Percentiles rank a stretch among this genome's conserved stretches.
phyloP scores from a whole-genome alignment of 805 yeast species.

The Grigorovia humatica region DNA sequence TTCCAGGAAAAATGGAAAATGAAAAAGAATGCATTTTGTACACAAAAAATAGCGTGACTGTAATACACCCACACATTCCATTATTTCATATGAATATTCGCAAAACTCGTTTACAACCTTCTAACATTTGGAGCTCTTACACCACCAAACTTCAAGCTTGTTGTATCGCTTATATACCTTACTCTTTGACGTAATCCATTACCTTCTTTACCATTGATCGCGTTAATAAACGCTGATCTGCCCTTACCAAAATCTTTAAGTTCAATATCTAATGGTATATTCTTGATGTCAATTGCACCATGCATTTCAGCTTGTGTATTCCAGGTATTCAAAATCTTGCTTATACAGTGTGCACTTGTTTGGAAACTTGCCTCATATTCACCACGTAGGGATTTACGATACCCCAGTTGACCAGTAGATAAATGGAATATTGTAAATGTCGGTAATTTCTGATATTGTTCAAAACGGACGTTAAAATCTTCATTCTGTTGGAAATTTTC shows the following conservation, averaged over 20 bases:
- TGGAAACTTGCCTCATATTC: constrained; percentile 92
- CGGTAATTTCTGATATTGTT: constrained; percentile 69
- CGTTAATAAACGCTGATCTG: constrained; percentile 74
- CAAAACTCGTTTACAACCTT: constrained; percentile 38
- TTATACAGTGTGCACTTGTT: constrained; percentile 63
- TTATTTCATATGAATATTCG: too few relatives aligned
- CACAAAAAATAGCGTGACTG: too few relatives aligned
- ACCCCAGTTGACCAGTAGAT: constrained; percentile 81
- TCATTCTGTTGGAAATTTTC: too few relatives aligned
- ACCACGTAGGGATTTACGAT: constrained; percentile 79
- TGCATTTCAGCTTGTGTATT: too few relatives aligned
- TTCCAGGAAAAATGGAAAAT: not conserved
- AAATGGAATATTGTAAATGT: constrained; percentile 60
- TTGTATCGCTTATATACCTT: constrained; percentile 63
- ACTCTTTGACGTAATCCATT: constrained; percentile 52
- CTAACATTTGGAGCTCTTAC: constrained; percentile 72
- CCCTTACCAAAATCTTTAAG: constrained; percentile 83
- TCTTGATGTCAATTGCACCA: not conserved
- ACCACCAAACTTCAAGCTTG: constrained; percentile 89
- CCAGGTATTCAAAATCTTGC: constrained; percentile 33
- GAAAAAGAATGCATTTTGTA: not conserved
- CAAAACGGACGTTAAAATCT: constrained; percentile 55
- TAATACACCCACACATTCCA: not conserved
- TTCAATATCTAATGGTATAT: constrained; percentile 49
- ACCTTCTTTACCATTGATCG: constrained; percentile 86